These are phyloP conservation scores for Coemansia sp. DNA, from an alignment of 192 early-diverging fungal species.

Conservation along the genomic window DNA sequence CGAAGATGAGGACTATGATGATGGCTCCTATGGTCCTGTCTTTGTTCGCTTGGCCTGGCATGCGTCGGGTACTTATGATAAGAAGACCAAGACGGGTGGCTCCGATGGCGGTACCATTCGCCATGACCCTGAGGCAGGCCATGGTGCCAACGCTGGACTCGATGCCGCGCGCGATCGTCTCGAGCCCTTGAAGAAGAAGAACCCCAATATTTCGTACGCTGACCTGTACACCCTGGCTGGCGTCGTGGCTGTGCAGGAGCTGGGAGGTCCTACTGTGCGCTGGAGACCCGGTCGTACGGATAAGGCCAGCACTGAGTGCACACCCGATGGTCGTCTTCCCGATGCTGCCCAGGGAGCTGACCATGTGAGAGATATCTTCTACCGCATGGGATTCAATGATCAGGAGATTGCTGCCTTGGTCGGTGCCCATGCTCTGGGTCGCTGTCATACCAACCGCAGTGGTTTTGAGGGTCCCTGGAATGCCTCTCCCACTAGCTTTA, in stretches of 20 bases:
- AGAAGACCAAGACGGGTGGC: slow-evolving; percentile 64
- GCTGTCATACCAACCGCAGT: slow-evolving; percentile 70
- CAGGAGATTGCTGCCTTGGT: slow-evolving; percentile 80
- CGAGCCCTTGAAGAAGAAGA: slow-evolving; percentile 72
- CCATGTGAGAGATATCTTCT: slow-evolving; percentile 75
- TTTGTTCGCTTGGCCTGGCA: slow-evolving; percentile 86
- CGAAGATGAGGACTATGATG: slow-evolving; percentile 74
- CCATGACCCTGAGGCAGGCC: slow-evolving; percentile 58
- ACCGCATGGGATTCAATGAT: slow-evolving; percentile 77
- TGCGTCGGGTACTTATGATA: slow-evolving; percentile 73
- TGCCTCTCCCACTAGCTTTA: slow-evolving; percentile 80
- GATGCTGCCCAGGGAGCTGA: slow-evolving; percentile 62
- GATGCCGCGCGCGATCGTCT: slow-evolving; percentile 67
- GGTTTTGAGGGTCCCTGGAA: slow-evolving; percentile 91
- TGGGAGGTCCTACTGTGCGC: slow-evolving; percentile 70
- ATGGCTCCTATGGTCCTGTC: slow-evolving; percentile 75
- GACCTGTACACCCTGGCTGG: slow-evolving; percentile 82
- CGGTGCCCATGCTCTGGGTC: slow-evolving; percentile 73
- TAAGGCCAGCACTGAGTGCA: slow-evolving; percentile 42
- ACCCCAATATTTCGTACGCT: slow-evolving; percentile 78
- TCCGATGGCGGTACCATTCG: slow-evolving; percentile 76
- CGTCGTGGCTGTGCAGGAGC: slow-evolving; percentile 70
- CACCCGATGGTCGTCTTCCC: slow-evolving; percentile 76
- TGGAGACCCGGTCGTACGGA: slow-evolving; percentile 70
- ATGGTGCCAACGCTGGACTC: slow-evolving; percentile 76